Conservation (phyloP, 441 rosid species). For the Gossypium schwendimanii region DNA sequence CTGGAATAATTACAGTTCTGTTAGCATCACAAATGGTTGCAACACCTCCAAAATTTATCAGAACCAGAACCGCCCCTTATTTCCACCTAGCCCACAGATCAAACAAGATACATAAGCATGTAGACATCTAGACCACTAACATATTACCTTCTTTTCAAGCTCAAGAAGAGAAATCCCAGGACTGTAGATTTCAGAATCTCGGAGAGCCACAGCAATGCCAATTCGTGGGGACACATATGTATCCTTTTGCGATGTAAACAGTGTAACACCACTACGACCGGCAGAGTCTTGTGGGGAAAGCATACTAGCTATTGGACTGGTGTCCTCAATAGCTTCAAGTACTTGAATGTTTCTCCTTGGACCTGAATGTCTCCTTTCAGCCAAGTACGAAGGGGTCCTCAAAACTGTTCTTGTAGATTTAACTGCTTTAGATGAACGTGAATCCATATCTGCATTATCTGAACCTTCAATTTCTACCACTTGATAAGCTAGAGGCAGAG, state of each 20-base stretch:
- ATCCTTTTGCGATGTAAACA: constrained; percentile 82
- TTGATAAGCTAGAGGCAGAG: constrained; percentile 72
- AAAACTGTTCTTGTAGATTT: constrained; percentile 57
- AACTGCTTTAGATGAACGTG: constrained; percentile 57
- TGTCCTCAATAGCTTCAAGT: constrained; percentile 85
- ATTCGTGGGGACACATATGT: constrained; percentile 62
- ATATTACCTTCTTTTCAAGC: constrained; percentile 88
- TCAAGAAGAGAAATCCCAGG: constrained; percentile 96
- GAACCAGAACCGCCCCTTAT: not conserved
- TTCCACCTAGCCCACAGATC: not conserved
- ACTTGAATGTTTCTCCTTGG: constrained; percentile 65
- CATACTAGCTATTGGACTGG: constrained; percentile 90
- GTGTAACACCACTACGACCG: constrained; percentile 58
- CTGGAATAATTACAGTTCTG: constrained; percentile 36
- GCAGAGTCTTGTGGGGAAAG: constrained; percentile 94
- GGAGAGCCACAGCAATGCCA: constrained; percentile 86
- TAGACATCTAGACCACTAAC: not conserved
- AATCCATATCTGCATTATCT: constrained; percentile 59
- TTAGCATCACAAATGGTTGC: constrained; percentile 11
- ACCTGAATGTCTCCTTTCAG: constrained; percentile 48
- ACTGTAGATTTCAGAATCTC: constrained; percentile 69
- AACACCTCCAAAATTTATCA: constrained; percentile 15
- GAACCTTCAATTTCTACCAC: constrained; percentile 81
- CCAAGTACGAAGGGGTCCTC: constrained; percentile 43
- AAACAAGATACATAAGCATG: not conserved